These are phyloP conservation scores for Phytopythium kandeliae DNA, from an alignment of 352 stramenopile genomes.

Conservation along the genomic window DNA sequence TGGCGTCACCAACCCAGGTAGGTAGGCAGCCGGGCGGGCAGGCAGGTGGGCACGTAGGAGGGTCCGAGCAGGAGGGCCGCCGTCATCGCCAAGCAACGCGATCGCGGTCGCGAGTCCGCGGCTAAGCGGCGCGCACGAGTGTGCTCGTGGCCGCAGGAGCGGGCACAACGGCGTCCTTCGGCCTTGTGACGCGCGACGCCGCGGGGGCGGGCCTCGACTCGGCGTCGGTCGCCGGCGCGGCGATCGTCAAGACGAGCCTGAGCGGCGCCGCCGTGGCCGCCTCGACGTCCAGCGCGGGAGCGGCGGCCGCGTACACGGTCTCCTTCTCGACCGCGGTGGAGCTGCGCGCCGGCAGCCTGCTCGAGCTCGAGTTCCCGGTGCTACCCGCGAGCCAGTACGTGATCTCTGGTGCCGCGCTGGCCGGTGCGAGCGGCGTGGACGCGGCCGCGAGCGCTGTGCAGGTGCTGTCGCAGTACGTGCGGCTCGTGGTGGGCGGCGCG, in stretches of 20 bases:
- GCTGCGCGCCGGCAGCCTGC: slow-evolving; percentile 29
- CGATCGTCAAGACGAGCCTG: slow-evolving; percentile 22
- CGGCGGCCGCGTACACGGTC: slow-evolving; percentile 21
- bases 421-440: slow-evolving; percentile 15
- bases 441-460: slow-evolving; percentile 22
- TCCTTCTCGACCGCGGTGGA: slow-evolving; percentile 35
- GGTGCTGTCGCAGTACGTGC: slow-evolving; percentile 24
- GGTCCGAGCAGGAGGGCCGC: no score
- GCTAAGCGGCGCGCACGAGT: not conserved
- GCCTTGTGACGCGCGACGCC: slow-evolving; percentile 27
- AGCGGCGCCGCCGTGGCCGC: slow-evolving; percentile 18
- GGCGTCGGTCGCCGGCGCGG: slow-evolving; percentile 16
- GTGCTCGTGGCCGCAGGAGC: slow-evolving; percentile 17
- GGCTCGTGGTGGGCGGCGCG: slow-evolving; percentile 28
- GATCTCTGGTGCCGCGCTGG: slow-evolving; percentile 16
- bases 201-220: slow-evolving; percentile 29
- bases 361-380: slow-evolving; percentile 43
- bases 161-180: slow-evolving; percentile 31
- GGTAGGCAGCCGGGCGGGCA: no score
- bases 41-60: no score
- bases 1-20: slow-evolving; percentile 57
- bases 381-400: slow-evolving; percentile 34
- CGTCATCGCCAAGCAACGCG: no score
- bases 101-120: no score
- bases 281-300: slow-evolving; percentile 25